A percentile compares a stretch with the other conserved stretches of the same genome.
These are phyloP conservation scores for Apiospora arundinis DNA, from an alignment of 2,329 filamentous ascomycete genomes.

Conservation along the genomic window DNA sequence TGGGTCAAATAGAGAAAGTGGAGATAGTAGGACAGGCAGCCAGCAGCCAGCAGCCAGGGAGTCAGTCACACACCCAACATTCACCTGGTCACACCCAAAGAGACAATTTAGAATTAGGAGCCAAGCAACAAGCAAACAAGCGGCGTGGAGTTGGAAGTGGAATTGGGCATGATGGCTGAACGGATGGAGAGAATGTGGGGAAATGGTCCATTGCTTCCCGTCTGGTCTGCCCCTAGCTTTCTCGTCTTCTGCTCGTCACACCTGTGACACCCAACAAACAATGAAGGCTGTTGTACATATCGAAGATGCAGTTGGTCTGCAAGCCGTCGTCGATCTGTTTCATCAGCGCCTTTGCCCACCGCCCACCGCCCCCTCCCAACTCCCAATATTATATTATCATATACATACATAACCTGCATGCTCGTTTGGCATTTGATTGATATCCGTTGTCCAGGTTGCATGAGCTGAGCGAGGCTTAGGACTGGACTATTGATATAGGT, in stretches of 20 bases:
- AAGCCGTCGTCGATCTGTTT: slow-evolving; percentile 20
- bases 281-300: background rate
- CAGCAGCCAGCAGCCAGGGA: no score
- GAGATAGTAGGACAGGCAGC: background rate
- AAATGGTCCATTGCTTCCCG: slow-evolving; percentile 3
- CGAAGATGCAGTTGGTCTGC: slow-evolving; percentile 13
- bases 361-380: background rate
- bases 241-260: background rate
- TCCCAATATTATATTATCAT: slow-evolving; percentile 16
- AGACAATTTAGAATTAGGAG: background rate
- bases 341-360: background rate
- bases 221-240: background rate
- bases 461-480: background rate
- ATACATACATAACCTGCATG: background rate
- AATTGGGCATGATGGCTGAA: background rate
- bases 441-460: background rate
- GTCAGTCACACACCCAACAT: background rate
- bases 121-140: background rate
- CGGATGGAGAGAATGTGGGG: background rate
- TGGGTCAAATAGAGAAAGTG: background rate
- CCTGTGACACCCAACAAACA: background rate
- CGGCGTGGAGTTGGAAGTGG: slow-evolving; percentile 2
- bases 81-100: background rate
- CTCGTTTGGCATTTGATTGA: background rate
- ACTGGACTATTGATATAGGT: slow-evolving; percentile 6